Percentiles rank a stretch among this genome's conserved stretches.
These are phyloP conservation scores for Coniochaeta sp. DNA, from an alignment of 2,329 filamentous ascomycete species.

Conservation along the genomic window DNA sequence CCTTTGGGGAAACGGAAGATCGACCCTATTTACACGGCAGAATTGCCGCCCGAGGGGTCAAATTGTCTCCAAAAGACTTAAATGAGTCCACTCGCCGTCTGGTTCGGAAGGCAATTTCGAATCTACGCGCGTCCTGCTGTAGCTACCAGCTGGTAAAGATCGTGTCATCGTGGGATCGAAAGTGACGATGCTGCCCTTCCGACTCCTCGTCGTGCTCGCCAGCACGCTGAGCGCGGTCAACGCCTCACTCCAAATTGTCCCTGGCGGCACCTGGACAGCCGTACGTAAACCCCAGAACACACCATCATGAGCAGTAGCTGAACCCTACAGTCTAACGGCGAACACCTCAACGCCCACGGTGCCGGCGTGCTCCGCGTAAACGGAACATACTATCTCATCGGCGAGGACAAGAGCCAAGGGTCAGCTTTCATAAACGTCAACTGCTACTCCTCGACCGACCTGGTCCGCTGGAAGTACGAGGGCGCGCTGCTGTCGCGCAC, in stretches of 20 bases:
- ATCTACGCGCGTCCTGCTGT: neutral
- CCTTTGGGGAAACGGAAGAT: neutral
- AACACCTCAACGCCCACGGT: conserved; percentile 59
- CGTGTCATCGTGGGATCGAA: neutral
- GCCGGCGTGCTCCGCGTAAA: conserved; percentile 53
- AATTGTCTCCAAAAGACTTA: neutral
- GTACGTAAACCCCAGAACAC: conserved; percentile 40
- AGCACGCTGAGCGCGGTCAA: neutral
- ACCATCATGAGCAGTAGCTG: conserved; percentile 14
- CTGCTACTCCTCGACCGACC: conserved; percentile 58
- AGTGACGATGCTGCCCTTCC: neutral
- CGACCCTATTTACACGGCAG: neutral
- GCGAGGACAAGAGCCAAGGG: conserved; percentile 61
- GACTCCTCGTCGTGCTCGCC: neutral
- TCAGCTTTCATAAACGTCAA: conserved; percentile 57
- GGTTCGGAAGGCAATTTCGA: neutral
- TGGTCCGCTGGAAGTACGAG: conserved; percentile 37
- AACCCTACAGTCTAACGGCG: neutral
- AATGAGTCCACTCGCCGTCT: neutral
- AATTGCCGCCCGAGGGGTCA: neutral
- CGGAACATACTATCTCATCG: conserved; percentile 57
- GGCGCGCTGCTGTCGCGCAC: conserved; percentile 13
- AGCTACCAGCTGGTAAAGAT: neutral
- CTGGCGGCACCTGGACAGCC: conserved; percentile 16
- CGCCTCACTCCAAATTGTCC: conserved; percentile 13